Evolutionary conservation across 1,284 basidiomycete species (phyloP).

Genomic region (Microbotryomycetes sp.): DNA sequence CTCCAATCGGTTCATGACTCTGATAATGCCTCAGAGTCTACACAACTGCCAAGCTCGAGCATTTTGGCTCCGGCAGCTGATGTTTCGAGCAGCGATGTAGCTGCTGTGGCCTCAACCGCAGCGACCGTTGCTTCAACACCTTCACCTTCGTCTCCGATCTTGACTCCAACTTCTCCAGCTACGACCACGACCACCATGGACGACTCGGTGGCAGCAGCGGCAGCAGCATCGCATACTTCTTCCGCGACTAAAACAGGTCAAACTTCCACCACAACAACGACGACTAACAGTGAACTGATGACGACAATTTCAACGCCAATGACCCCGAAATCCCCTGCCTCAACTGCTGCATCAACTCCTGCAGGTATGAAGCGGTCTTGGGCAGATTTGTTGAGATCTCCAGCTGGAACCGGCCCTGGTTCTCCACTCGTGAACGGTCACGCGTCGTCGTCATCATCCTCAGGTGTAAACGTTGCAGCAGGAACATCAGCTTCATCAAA

Average conservation of each 20-base stretch:
- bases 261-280: background rate
- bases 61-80: too few relatives aligned
- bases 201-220: background rate
- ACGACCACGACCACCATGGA: background rate
- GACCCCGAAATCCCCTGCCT: background rate
- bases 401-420: slow-evolving; percentile 2
- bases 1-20: too few relatives aligned
- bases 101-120: slow-evolving; percentile 1
- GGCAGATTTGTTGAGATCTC: slow-evolving; percentile 30
- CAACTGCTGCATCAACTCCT: slow-evolving; percentile 1
- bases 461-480: background rate
- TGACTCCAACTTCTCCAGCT: slow-evolving; percentile 2
- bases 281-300: too few relatives aligned
- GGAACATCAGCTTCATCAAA: background rate
- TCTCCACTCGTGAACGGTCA: slow-evolving; percentile 1
- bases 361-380: slow-evolving; percentile 15
- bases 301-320: background rate
- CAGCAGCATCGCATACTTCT: background rate
- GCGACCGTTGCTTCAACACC: slow-evolving; percentile 1
- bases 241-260: background rate
- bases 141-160: slow-evolving; percentile 1
- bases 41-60: too few relatives aligned
- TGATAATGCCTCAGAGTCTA: too few relatives aligned
- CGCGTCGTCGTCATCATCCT: too few relatives aligned
- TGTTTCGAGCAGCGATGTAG: too few relatives aligned